Evolutionary conservation across 2,329 filamentous ascomycete species (phyloP), one percentile per base, ranked within the genome.

Genomic region (Aspergillus eucalypticola): DNA sequence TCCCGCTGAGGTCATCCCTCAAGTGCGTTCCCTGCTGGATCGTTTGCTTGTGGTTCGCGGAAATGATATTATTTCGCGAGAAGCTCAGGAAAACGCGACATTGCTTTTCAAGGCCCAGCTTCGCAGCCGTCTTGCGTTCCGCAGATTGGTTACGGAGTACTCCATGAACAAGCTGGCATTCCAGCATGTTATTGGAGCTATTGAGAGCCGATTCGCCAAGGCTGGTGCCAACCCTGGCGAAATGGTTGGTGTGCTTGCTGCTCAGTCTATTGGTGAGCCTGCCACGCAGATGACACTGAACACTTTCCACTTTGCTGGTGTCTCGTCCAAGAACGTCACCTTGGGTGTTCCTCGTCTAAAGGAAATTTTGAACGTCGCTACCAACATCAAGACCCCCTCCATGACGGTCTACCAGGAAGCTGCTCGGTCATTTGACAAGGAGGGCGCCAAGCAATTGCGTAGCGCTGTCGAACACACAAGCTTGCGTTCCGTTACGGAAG

Each of bases 281-380:
- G 96, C 95, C 21, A 99, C 95, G 1, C 95, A 99, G 83, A 99
- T 99, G 95, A 99, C 95, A 1, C 82, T 99, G 62, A 99, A 99
- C 81, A 99, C 95, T 23, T 99, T 99, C 90, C 95, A 99, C 84
- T 99, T 99, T 77, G 93, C 95, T 77, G 95, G 95, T 96, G 92
- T 99, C 62, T 96, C 96, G 39, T 96, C 94, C 23, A 99, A 99
- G 89, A 99, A 99, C 84, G 94, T 99, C 58, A 99, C 95, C 0
- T 88, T 99, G 52, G 95, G 95, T 92, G 95, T 99, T 46, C 95
- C 95, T 46, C 94, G 95, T 88, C 86, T 99, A 53, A 99, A 99
- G 85, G 95, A 99, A 81, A 99, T 99, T 87, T 84, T 99, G 60
- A 99, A 99, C 76, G 88, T 99, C 60, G 95, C 96, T 0, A 93